phyloP scores from a whole-genome alignment of 2,329 filamentous ascomycete genomes.

The Paecilomyces sp. region DNA sequence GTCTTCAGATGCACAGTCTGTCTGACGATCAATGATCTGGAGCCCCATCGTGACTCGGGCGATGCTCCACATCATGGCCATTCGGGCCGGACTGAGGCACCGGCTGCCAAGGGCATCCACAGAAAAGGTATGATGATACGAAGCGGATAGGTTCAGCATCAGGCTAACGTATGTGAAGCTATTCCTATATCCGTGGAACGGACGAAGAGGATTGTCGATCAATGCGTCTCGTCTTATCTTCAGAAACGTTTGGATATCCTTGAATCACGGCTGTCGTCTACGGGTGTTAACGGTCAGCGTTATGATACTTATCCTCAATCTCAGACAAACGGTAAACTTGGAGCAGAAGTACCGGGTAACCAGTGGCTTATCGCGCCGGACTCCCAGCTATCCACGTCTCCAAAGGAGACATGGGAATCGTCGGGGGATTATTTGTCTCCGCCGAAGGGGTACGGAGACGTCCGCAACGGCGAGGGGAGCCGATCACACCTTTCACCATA shows the following conservation, averaged over 20 bases:
- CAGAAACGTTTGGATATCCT: constrained; percentile 28
- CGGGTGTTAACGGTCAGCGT: constrained; percentile 15
- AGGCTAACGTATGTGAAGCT: constrained; percentile 20
- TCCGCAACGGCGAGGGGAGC: neutral
- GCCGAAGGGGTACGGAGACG: neutral
- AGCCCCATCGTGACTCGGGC: constrained; percentile 31
- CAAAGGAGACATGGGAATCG: neutral
- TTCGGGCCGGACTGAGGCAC: constrained; percentile 14
- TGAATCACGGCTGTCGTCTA: constrained; percentile 5
- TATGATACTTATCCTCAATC: constrained; percentile 4
- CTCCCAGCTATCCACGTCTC: neutral
- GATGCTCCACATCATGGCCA: constrained; percentile 9
- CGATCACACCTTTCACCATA: constrained; percentile 1
- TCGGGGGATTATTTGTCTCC: neutral
- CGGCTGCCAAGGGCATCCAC: constrained; percentile 6
- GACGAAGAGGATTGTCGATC: constrained; percentile 52
- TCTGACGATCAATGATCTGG: constrained; percentile 74
- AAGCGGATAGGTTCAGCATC: neutral
- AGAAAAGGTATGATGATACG: constrained; percentile 18
- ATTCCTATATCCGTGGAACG: constrained; percentile 52
- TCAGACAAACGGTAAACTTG: neutral
- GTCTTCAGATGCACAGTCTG: constrained; percentile 80
- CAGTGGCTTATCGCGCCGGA: neutral
- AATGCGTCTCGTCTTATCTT: constrained; percentile 47
- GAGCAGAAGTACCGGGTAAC: neutral